Conservation (phyloP, 768 basidiomycete species). For the Collybia sordida region DNA sequence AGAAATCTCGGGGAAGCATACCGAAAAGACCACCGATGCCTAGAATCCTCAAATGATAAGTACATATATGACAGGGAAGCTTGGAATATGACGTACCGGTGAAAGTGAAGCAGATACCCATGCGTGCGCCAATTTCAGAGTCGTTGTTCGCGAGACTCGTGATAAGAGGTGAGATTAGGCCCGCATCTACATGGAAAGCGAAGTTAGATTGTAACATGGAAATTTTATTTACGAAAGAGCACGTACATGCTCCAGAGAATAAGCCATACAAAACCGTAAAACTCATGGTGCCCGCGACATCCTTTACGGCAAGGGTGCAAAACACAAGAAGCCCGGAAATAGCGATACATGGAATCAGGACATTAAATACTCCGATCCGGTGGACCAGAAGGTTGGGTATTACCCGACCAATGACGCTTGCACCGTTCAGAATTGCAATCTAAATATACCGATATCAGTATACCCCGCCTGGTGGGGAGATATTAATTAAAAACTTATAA, state of each 20-base stretch:
- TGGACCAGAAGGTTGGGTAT: constrained; percentile 32
- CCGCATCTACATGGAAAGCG: constrained; percentile 26
- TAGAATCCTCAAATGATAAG: neutral
- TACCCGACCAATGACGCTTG: constrained; percentile 38
- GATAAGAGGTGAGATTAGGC: constrained; percentile 43
- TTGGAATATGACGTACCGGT: neutral
- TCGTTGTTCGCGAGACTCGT: constrained; percentile 41
- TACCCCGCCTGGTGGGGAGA: too few relatives aligned
- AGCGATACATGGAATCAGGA: constrained; percentile 27
- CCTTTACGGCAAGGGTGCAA: constrained; percentile 30
- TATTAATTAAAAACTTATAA: constrained; percentile 16
- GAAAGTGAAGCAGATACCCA: constrained; percentile 47
- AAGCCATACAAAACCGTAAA: constrained; percentile 40
- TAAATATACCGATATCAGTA: constrained; percentile 20
- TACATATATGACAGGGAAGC: neutral
- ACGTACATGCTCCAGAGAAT: constrained; percentile 38
- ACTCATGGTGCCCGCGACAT: constrained; percentile 24
- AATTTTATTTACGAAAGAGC: constrained; percentile 4
- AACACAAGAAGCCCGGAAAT: constrained; percentile 32
- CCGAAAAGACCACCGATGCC: constrained; percentile 22
- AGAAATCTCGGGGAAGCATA: neutral
- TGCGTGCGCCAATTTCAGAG: constrained; percentile 51
- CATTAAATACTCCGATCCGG: constrained; percentile 22
- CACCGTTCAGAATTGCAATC: constrained; percentile 54
- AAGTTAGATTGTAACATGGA: constrained; percentile 3